These are phyloP conservation scores for Mycena vulgaris DNA, from an alignment of 768 basidiomycete genomes.

Conservation along the genomic window DNA sequence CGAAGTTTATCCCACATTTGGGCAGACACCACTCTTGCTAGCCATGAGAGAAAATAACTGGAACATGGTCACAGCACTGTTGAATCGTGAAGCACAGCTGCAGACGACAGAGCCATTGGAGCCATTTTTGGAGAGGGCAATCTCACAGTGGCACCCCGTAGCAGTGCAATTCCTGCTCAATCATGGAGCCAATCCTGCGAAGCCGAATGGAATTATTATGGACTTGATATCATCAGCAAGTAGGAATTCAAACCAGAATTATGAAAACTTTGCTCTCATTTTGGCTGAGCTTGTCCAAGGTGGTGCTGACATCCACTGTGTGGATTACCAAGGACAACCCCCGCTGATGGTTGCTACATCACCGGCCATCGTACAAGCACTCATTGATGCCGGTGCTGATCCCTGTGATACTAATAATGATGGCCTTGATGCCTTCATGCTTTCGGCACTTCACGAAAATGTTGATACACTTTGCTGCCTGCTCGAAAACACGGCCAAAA, in stretches of 20 bases:
- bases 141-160: background rate
- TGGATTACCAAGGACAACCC: background rate
- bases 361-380: too few relatives aligned
- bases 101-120: constrained; percentile 16
- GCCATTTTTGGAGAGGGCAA: background rate
- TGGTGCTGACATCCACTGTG: constrained; percentile 2
- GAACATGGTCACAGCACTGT: constrained; percentile 13
- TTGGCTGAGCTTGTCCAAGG: background rate
- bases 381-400: too few relatives aligned
- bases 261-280: constrained; percentile 17
- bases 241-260: too few relatives aligned
- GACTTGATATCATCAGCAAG: constrained; percentile 8
- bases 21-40: constrained; percentile 32
- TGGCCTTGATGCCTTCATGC: too few relatives aligned
- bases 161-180: constrained; percentile 14
- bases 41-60: constrained; percentile 22
- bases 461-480: too few relatives aligned
- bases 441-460: too few relatives aligned
- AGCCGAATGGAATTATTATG: constrained; percentile 1
- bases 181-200: constrained; percentile 15
- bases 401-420: too few relatives aligned
- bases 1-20: too few relatives aligned
- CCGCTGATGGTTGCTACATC: too few relatives aligned
- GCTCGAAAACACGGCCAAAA: too few relatives aligned
- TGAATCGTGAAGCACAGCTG: constrained; percentile 22